phyloP scores from a whole-genome alignment of 2,329 filamentous ascomycete genomes.

The Macrophomina tecta region DNA sequence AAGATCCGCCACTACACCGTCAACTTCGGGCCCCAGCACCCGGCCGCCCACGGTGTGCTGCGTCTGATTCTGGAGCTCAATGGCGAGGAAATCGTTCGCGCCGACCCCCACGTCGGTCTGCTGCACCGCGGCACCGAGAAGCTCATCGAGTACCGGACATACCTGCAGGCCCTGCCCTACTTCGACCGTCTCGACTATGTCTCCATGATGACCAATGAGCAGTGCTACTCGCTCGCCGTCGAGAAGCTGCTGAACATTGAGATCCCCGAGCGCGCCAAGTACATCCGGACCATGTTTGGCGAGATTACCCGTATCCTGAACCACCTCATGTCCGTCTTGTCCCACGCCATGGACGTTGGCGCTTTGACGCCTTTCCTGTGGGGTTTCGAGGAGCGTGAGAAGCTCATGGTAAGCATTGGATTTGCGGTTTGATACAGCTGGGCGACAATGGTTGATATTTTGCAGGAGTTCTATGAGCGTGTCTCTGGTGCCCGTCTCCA shows the following conservation, averaged over 20 bases:
- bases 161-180: slow-evolving; percentile 96
- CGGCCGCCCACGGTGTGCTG: slow-evolving; percentile 96
- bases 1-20: slow-evolving; percentile 99
- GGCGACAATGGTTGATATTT: slow-evolving; percentile 10
- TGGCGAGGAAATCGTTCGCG: slow-evolving; percentile 95
- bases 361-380: slow-evolving; percentile 97
- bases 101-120: slow-evolving; percentile 95
- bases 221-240: slow-evolving; percentile 92
- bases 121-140: slow-evolving; percentile 98
- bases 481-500: slow-evolving; percentile 97
- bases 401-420: slow-evolving; percentile 83
- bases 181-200: slow-evolving; percentile 99
- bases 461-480: slow-evolving; percentile 98
- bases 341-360: slow-evolving; percentile 98
- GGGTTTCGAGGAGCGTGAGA: slow-evolving; percentile 99
- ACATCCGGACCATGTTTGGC: slow-evolving; percentile 92
- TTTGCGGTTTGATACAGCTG: background rate
- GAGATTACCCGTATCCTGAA: slow-evolving; percentile 95
- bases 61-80: slow-evolving; percentile 96
- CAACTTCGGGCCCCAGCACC: slow-evolving; percentile 99
- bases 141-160: slow-evolving; percentile 99
- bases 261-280: slow-evolving; percentile 94
- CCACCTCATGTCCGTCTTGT: slow-evolving; percentile 96
- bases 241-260: slow-evolving; percentile 98
- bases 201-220: slow-evolving; percentile 99